These are phyloP conservation scores for Pachysandra terminalis DNA, from an alignment of 164 flowering plant genomes.

Conservation along the genomic window DNA sequence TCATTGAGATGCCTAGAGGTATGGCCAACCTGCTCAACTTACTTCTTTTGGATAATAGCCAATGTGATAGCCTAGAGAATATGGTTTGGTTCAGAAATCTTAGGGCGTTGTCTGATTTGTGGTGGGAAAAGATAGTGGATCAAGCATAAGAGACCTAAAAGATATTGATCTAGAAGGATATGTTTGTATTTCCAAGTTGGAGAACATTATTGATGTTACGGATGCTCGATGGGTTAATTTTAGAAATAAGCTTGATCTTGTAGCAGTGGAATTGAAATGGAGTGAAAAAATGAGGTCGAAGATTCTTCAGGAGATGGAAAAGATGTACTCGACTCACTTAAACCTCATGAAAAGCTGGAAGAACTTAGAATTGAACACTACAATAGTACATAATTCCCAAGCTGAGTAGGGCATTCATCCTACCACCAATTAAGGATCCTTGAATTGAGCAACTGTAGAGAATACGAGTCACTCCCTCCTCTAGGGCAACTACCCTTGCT, in stretches of 20 bases:
- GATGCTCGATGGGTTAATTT: slow-evolving; percentile 12
- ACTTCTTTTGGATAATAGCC: slow-evolving; percentile 17
- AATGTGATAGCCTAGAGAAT: background rate
- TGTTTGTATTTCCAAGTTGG: slow-evolving; percentile 15
- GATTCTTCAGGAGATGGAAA: background rate
- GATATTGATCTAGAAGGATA: no score
- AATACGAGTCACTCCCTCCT: slow-evolving; percentile 20
- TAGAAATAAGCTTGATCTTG: slow-evolving; percentile 16
- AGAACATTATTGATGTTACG: slow-evolving; percentile 3
- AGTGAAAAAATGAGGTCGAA: background rate
- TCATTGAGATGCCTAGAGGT: slow-evolving; percentile 17
- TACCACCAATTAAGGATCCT: slow-evolving; percentile 13
- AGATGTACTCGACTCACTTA: slow-evolving; percentile 21
- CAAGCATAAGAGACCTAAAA: no score
- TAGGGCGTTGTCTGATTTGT: slow-evolving; percentile 11
- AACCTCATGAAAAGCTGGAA: slow-evolving; percentile 22
- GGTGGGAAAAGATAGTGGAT: slow-evolving; percentile 8
- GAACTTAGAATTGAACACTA: slow-evolving; percentile 10
- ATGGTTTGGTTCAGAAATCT: slow-evolving; percentile 21
- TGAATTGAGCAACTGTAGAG: background rate
- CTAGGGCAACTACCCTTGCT: slow-evolving; percentile 32
- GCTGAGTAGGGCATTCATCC: slow-evolving; percentile 25
- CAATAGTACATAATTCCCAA: slow-evolving; percentile 22
- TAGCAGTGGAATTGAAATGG: slow-evolving; percentile 19
- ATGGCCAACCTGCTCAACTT: slow-evolving; percentile 18